Evolutionary conservation across 495 filamentous ascomycete genomes (phyloP).

Genomic region (Trichoderma reesei): DNA sequence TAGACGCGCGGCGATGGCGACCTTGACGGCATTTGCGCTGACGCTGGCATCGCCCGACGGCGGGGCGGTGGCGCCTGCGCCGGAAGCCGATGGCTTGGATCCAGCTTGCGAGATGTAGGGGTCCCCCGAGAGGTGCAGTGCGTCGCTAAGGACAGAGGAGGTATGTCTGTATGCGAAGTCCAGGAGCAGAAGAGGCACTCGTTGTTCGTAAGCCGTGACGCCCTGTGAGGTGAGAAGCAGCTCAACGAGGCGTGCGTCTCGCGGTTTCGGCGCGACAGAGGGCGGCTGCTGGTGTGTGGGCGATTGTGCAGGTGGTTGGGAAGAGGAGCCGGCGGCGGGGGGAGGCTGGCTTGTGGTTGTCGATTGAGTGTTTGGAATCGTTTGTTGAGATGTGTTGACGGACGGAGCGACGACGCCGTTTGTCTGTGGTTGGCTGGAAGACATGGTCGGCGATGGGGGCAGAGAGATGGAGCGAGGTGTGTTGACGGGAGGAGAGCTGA

Average conservation of each 20-base stretch:
- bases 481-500: neutral
- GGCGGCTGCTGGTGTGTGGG: constrained; percentile 24
- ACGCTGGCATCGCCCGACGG: constrained; percentile 34
- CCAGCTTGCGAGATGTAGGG: constrained; percentile 49
- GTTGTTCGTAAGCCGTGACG: constrained; percentile 83
- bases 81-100: constrained; percentile 32
- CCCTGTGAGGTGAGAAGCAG: constrained; percentile 80
- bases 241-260: constrained; percentile 85
- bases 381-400: constrained; percentile 24
- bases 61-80: constrained; percentile 36
- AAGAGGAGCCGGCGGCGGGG: constrained; percentile 13
- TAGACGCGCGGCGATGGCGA: constrained; percentile 40
- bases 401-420: constrained; percentile 31
- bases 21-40: constrained; percentile 35
- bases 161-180: constrained; percentile 91
- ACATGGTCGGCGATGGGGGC: neutral
- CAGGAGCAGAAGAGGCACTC: constrained; percentile 86
- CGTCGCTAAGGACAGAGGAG: constrained; percentile 54
- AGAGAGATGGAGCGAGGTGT: neutral
- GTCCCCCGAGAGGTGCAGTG: constrained; percentile 52
- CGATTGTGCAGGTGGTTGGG: constrained; percentile 17
- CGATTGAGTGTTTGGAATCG: constrained; percentile 20
- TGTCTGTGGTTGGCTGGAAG: constrained; percentile 23
- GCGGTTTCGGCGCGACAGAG: constrained; percentile 55
- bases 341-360: constrained; percentile 29